Evolutionary conservation across 768 basidiomycete species (phyloP).

Genomic region (Boletus eberwhitei): DNA sequence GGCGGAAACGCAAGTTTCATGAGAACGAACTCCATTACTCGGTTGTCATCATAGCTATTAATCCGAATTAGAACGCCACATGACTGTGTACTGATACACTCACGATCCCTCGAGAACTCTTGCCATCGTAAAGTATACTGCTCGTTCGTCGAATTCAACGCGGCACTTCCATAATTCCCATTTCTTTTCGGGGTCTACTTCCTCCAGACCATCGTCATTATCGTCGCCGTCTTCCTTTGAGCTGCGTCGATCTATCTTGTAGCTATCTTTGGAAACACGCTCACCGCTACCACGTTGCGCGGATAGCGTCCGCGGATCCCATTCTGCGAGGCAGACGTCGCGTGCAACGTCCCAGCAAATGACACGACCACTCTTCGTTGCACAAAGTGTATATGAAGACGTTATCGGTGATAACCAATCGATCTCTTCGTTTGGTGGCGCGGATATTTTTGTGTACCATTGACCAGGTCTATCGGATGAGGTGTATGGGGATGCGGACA

Average conservation of each 20-base stretch:
- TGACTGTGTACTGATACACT: conserved; percentile 21
- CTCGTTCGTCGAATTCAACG: conserved; percentile 68
- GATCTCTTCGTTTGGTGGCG: conserved; percentile 65
- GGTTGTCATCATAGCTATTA: conserved; percentile 53
- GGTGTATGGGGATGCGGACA: conserved; percentile 26
- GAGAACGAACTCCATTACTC: conserved; percentile 68
- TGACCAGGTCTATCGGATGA: conserved; percentile 21
- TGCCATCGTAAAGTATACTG: conserved; percentile 76
- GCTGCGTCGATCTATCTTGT: conserved; percentile 4
- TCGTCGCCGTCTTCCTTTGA: conserved; percentile 15
- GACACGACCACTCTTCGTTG: conserved; percentile 71
- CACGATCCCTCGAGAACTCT: conserved; percentile 52
- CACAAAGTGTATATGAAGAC: conserved; percentile 71
- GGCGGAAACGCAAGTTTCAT: conserved; percentile 65
- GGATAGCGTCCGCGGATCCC: conserved; percentile 48
- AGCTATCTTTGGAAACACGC: conserved; percentile 6
- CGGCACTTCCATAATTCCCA: conserved; percentile 81
- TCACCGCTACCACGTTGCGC: conserved; percentile 1
- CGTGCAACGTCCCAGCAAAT: conserved; percentile 73
- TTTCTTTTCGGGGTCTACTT: conserved; percentile 28
- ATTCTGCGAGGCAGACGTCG: conserved; percentile 60
- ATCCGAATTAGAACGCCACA: conserved; percentile 1
- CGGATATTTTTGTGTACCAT: conserved; percentile 70
- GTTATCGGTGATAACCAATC: conserved; percentile 79
- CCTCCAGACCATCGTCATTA: conserved; percentile 2